Base-by-base conservation (phyloP, 2,329 filamentous ascomycete species). In the Rhytidhysteron rufulum region DNA sequence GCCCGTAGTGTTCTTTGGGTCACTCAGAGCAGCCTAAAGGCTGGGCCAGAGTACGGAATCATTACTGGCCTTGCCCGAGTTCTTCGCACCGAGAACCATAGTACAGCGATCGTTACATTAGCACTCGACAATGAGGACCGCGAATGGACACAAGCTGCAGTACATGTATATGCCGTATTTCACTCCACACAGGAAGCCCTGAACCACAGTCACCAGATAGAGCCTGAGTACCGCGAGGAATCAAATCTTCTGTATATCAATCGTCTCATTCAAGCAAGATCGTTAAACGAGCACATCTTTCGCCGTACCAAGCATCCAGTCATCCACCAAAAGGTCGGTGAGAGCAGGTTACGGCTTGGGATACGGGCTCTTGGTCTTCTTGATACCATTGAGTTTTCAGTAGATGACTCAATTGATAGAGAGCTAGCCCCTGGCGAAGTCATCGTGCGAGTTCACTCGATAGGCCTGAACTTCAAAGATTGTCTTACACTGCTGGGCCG, bases 401-500 rank as follows among this genome's bases (percentile, higher is more conserved):
- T 15, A 34, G 32, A 34, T 34, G 32, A 34, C n/a, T n/a, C n/a
- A n/a, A n/a, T n/a, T n/a, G n/a, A n/a, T n/a, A n/a, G n/a, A n/a
- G n/a, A n/a, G n/a, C n/a, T n/a, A n/a, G n/a, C n/a, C n/a, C n/a
- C n/a, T n/a, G n/a, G n/a, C n/a, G n/a, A n/a, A n/a, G n/a, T n/a
- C n/a, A n/a, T n/a, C n/a, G n/a, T n/a, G n/a, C n/a, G n/a, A 32
- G 22, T 43, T 3, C 19, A 2, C 0, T 52, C 52, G 6, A 31
- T 55, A n/a, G 54, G 47, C 2, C 16, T 58, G 11, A 55, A 55
- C 41, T 44, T 29, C 40, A 50, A 54, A 30, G 53, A 58, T 33
- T 13, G 55, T 1, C 43, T 19, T 9, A 18, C 47, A 4, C 35
- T 25, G 3, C 27, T 49, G n/a, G 54, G 56, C 2, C 44, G 49